A percentile compares a stretch with the other conserved stretches of the same genome.
phyloP scores from a whole-genome alignment of 2,329 filamentous ascomycete genomes.

The Fonsecaea erecta region DNA sequence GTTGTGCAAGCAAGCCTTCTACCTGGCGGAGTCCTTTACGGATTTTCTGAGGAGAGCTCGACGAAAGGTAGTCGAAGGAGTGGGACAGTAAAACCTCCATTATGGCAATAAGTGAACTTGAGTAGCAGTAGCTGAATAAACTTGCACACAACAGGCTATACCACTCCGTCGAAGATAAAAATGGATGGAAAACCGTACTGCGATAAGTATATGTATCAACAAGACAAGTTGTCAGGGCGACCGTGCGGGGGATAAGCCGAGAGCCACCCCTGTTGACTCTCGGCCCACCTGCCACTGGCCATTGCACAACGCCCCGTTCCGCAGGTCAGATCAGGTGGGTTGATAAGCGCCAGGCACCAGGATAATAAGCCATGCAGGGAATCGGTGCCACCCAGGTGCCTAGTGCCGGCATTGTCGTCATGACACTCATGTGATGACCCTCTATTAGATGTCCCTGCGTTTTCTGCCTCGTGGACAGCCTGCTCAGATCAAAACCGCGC shows the following conservation, averaged over 20 bases:
- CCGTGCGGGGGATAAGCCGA: slow-evolving; percentile 7
- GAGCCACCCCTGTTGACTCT: neutral
- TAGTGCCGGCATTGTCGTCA: slow-evolving; percentile 14
- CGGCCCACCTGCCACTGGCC: neutral
- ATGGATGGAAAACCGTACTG: slow-evolving; percentile 1
- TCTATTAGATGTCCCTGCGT: neutral
- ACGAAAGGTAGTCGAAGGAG: slow-evolving; percentile 95
- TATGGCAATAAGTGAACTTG: slow-evolving; percentile 30
- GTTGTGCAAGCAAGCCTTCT: slow-evolving; percentile 89
- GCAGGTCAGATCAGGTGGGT: neutral
- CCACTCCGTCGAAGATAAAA: neutral
- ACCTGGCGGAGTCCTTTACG: slow-evolving; percentile 93
- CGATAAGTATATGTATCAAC: neutral
- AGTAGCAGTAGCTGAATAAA: neutral
- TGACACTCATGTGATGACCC: slow-evolving; percentile 19
- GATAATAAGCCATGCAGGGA: slow-evolving; percentile 10
- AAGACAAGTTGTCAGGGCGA: slow-evolving; percentile 13
- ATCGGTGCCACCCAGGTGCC: too few species aligned
- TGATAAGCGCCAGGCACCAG: slow-evolving; percentile 8
- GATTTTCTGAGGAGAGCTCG: slow-evolving; percentile 85
- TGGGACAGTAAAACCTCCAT: slow-evolving; percentile 94
- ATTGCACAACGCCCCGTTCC: neutral
- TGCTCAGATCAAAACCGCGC: neutral
- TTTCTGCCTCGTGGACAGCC: neutral
- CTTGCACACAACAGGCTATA: neutral